Base-by-base conservation (phyloP, 2,329 filamentous ascomycete species). In the Exophiala sideris region DNA sequence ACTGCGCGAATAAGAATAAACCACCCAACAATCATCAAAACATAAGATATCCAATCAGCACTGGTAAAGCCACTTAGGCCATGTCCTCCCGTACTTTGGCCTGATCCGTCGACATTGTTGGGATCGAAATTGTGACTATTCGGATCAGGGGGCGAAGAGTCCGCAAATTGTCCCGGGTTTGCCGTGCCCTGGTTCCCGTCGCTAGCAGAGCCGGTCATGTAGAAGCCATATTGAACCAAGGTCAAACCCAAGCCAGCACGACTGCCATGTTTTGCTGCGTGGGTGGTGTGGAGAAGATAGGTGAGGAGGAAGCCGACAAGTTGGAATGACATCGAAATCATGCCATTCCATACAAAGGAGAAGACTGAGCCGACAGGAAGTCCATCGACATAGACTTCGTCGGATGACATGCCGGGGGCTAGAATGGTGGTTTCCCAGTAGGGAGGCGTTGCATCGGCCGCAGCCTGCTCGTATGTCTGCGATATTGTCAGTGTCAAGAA, bases 371-470 rank as follows among this genome's bases (percentile, higher is more conserved):
- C 84, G 77, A 88, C 94, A 2, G 95, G 91, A 67, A 99, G 86
- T 65, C 94, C 94, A 69, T 99, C 94, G 53, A 99, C 88, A 67
- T 94, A 99, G 45, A 99, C 92, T 71, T 99, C 94, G 68, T 97
- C 91, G 36, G 86, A 84, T n/a, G 88, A 88, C 61, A 94, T 84
- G 51, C 92, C 94, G 0, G 94, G 94, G 0, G 91, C 92, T 48
- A 99, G 82, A 61, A 99, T 96, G 0, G 94, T 97, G 5, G 94
- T 99, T 76, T 99, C 94, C 94, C 94, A 99, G 73, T 99, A 99
- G 0, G 94, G 94, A 1, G 94, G 94, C 45, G 94, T 94, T 20
- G 91, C 88, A 71, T 99, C 94, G 39, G 92, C 92, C 2, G 94
- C 94, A 12, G 94, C 94, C 83, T 97, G 92, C 79, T 99, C 94